These are phyloP conservation scores for Vigna radiata DNA, from an alignment of 306 rosid species.

Conservation along the genomic window DNA sequence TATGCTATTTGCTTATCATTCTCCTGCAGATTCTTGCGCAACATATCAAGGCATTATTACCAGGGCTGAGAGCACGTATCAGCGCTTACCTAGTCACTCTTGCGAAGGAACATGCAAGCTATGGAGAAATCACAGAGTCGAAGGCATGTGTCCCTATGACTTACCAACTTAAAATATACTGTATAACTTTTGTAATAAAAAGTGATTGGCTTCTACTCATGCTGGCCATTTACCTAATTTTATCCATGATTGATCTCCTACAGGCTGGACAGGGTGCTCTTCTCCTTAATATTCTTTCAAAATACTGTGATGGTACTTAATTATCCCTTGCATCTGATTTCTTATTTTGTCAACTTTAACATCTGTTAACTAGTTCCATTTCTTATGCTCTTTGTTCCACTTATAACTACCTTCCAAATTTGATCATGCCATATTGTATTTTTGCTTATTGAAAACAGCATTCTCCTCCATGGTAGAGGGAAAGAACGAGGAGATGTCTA, in stretches of 20 bases:
- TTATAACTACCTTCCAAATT: constrained; percentile 35
- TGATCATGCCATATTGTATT: constrained; percentile 24
- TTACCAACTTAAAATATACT: constrained; percentile 13
- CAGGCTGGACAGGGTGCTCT: constrained; percentile 98
- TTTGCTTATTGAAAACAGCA: constrained; percentile 59
- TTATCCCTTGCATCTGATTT: constrained; percentile 17
- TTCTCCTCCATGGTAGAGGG: constrained; percentile 95
- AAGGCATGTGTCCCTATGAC: constrained; percentile 58
- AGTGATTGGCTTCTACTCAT: constrained; percentile 25
- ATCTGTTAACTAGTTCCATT: constrained; percentile 24
- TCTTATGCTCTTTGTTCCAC: constrained; percentile 22
- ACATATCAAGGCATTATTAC: constrained; percentile 84
- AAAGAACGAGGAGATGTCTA: constrained; percentile 88
- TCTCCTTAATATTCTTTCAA: constrained; percentile 88
- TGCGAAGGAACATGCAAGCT: constrained; percentile 92
- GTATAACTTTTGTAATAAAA: constrained; percentile 36
- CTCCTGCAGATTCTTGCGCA: constrained; percentile 80
- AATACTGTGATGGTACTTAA: constrained; percentile 81
- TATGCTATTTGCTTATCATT: constrained; percentile 36
- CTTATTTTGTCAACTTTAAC: neutral
- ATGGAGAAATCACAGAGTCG: constrained; percentile 89
- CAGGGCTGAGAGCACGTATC: constrained; percentile 85
- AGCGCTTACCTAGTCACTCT: constrained; percentile 74
- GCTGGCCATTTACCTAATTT: constrained; percentile 20
- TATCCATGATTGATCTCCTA: constrained; percentile 39